Evolutionary conservation across 192 early-diverging fungal species (phyloP).

Genomic region (Obelidium mucronatum): DNA sequence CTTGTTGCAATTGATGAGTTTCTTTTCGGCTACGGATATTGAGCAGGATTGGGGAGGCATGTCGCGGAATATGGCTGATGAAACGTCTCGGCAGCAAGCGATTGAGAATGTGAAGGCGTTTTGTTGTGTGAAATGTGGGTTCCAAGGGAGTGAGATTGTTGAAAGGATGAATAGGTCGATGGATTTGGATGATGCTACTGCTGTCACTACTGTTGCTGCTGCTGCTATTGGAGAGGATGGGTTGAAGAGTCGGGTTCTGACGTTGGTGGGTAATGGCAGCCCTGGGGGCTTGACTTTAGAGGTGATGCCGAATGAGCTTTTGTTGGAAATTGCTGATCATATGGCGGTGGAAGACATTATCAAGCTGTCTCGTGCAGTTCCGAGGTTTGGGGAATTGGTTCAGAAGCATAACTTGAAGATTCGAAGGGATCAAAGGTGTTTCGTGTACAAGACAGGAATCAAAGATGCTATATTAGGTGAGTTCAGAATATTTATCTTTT

Average conservation of each 20-base stretch:
- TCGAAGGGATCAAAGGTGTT: constrained; percentile 23
- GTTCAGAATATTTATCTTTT: not conserved
- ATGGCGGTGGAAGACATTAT: constrained; percentile 22
- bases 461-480: constrained; percentile 29
- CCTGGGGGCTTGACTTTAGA: not conserved
- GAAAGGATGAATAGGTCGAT: not conserved
- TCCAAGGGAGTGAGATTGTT: not conserved
- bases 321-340: constrained; percentile 27
- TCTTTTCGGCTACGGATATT: constrained; percentile 32
- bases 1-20: constrained; percentile 39
- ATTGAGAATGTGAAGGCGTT: not conserved
- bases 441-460: constrained; percentile 13
- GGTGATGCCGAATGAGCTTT: constrained; percentile 13
- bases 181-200: not conserved
- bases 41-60: constrained; percentile 19
- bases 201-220: not conserved
- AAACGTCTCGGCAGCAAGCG: not conserved
- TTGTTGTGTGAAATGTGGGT: constrained; percentile 27
- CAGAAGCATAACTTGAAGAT: constrained; percentile 18
- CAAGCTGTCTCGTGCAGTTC: not conserved
- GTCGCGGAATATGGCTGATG: not conserved
- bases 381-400: constrained; percentile 8
- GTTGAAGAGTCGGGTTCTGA: not conserved
- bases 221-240: not conserved
- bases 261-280: not conserved